These are phyloP conservation scores for Eudorina sp. DNA, from an alignment of 139 green algal genomes.

Conservation along the genomic window DNA sequence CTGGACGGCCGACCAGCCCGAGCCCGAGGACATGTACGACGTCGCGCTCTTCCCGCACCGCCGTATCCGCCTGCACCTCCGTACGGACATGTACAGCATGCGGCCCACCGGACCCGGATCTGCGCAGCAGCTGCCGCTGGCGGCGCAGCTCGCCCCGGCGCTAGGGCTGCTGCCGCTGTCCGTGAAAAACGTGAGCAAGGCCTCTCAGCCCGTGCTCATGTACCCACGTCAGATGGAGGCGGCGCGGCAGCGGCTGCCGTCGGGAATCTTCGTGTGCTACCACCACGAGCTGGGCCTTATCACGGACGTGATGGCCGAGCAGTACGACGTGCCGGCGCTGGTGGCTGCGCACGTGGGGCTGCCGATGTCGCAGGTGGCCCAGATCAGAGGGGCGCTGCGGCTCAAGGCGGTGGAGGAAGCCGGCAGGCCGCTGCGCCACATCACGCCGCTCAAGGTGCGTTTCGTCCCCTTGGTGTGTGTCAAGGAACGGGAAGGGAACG, in stretches of 20 bases:
- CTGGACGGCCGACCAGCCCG: slow-evolving; percentile 17
- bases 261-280: slow-evolving; percentile 52
- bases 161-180: slow-evolving; percentile 40
- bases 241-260: neutral
- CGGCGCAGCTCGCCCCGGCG: slow-evolving; percentile 21
- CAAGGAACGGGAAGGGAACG: too few relatives aligned
- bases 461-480: too few relatives aligned
- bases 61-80: slow-evolving; percentile 47
- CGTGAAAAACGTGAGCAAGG: slow-evolving; percentile 47
- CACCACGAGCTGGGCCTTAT: slow-evolving; percentile 47
- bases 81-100: slow-evolving; percentile 39
- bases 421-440: slow-evolving; percentile 24
- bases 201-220: slow-evolving; percentile 42
- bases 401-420: slow-evolving; percentile 24
- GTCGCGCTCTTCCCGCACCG: slow-evolving; percentile 23
- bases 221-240: slow-evolving; percentile 18
- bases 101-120: neutral
- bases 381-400: slow-evolving; percentile 38
- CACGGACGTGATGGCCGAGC: slow-evolving; percentile 12
- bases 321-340: slow-evolving; percentile 47
- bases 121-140: neutral
- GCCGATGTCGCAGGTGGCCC: slow-evolving; percentile 33
- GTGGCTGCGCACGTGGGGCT: slow-evolving; percentile 53
- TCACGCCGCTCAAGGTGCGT: slow-evolving; percentile 45
- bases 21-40: slow-evolving; percentile 39